Conservation (phyloP, 1,284 basidiomycete genomes). For the Earliella scabrosa region DNA sequence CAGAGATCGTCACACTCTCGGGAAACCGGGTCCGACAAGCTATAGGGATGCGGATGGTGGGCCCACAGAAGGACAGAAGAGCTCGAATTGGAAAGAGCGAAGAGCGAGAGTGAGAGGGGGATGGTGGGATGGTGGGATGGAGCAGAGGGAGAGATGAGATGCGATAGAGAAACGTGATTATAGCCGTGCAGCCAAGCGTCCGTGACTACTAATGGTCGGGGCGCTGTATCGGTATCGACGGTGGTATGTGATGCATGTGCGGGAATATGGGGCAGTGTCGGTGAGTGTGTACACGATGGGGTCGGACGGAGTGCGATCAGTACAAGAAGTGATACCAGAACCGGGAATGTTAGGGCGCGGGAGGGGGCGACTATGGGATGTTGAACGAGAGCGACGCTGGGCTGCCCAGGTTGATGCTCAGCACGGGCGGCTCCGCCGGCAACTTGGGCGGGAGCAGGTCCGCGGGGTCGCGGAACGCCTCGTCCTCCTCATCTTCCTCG, state of each 20-base stretch:
- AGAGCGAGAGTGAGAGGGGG: not conserved
- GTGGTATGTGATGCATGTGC: too few species aligned
- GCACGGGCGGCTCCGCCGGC: slow-evolving; percentile 25
- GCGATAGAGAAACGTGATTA: not conserved
- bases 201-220: too few species aligned
- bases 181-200: not conserved
- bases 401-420: slow-evolving; percentile 28
- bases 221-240: too few species aligned
- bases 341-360: too few species aligned
- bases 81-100: not conserved
- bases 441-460: slow-evolving; percentile 19
- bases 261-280: too few species aligned
- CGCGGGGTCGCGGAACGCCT: slow-evolving; percentile 27
- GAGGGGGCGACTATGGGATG: slow-evolving; percentile 17
- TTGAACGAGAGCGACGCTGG: slow-evolving; percentile 28
- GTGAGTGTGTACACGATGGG: too few species aligned
- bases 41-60: slow-evolving; percentile 1
- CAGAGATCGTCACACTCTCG: slow-evolving; percentile 2
- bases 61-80: not conserved
- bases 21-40: not conserved
- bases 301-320: too few species aligned
- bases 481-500: slow-evolving; percentile 51
- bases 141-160: not conserved
- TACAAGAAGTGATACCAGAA: not conserved
- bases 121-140: not conserved